Base-by-base conservation (phyloP, 331 rosid genomes). In the Rosa hybrid region DNA sequence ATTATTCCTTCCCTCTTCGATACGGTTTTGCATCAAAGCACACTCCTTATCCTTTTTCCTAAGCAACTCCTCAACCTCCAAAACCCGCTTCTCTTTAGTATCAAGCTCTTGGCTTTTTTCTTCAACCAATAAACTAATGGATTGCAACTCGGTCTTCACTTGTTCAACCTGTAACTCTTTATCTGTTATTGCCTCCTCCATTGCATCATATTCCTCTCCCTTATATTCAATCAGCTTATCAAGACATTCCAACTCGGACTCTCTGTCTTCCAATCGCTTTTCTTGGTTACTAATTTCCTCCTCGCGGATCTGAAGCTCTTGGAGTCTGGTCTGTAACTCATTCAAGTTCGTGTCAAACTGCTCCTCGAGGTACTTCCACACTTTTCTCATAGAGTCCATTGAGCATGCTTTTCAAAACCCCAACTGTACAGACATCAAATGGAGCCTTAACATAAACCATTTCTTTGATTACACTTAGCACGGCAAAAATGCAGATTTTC, bases 61-160 rank as follows among this genome's bases (percentile, higher is more conserved):
- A 21, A 77, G 8, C 11, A 62, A 82, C 34, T 60, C 76, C 45
- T 65, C 80, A 27, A 86, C 46, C 4, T 56, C 81, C 20, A 69
- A 80, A 21, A 67, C 44, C 17, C 79, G 72, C 65, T 71, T 81
- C 62, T 70, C 83, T 25, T 83, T 20, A 57, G 14, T 21, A 8
- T 76, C 82, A 71, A 88, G 84, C 84, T 84, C 90, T 79, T 84
- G 81, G 8, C 12, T 77, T 16, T 78, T 62, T 41, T 84, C 87
- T 69, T 72, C 83, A 6, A 84, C 39, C 39, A 34, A 34, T 34
- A 34, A 34, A 34, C 39, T 34, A 34, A 34, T 34, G 39, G 39
- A 34, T 34, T 34, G 39, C 39, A 34, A 54, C 4, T 76, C 51
- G 16, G 42, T 56, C 50, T 41, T 46, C 7, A 12, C 51, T 0